phyloP scores from a whole-genome alignment of 129 eudicot species.

The Glebionis coronaria region DNA sequence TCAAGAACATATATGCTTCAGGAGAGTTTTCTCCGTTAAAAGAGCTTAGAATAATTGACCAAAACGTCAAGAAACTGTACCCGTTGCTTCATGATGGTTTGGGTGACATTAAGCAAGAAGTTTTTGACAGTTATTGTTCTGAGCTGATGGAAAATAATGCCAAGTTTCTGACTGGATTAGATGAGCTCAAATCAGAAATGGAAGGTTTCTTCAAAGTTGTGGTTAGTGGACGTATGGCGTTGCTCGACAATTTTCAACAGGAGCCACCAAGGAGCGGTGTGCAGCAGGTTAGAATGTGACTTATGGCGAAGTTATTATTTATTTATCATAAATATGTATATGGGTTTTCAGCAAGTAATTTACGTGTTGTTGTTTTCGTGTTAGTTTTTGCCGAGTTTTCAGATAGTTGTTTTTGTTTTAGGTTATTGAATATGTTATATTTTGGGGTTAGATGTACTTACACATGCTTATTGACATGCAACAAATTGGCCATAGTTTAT shows the following conservation, averaged over 20 bases:
- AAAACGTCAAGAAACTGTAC: slow-evolving; percentile 47
- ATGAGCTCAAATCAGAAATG: slow-evolving; percentile 64
- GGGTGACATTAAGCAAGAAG: slow-evolving; percentile 38
- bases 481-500: no score
- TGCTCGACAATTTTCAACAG: slow-evolving; percentile 62
- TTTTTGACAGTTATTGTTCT: slow-evolving; percentile 26
- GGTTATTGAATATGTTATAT: slow-evolving; percentile 14
- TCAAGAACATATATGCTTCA: slow-evolving; percentile 42
- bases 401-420: slow-evolving; percentile 5
- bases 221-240: slow-evolving; percentile 71
- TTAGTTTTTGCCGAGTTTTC: slow-evolving; percentile 10
- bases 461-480: neutral
- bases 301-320: neutral
- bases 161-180: slow-evolving; percentile 66
- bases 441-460: neutral
- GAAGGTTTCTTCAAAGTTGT: slow-evolving; percentile 75
- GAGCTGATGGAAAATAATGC: slow-evolving; percentile 40
- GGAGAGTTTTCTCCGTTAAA: slow-evolving; percentile 46
- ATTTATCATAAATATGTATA: slow-evolving; percentile 1
- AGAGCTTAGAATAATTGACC: slow-evolving; percentile 64
- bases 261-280: slow-evolving; percentile 28
- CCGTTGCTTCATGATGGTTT: slow-evolving; percentile 57
- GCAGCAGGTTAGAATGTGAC: slow-evolving; percentile 41
- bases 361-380: neutral
- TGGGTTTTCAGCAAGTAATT: neutral